Base-by-base conservation (phyloP, 2,329 filamentous ascomycete species). In the Coniochaeta ligniaria region DNA sequence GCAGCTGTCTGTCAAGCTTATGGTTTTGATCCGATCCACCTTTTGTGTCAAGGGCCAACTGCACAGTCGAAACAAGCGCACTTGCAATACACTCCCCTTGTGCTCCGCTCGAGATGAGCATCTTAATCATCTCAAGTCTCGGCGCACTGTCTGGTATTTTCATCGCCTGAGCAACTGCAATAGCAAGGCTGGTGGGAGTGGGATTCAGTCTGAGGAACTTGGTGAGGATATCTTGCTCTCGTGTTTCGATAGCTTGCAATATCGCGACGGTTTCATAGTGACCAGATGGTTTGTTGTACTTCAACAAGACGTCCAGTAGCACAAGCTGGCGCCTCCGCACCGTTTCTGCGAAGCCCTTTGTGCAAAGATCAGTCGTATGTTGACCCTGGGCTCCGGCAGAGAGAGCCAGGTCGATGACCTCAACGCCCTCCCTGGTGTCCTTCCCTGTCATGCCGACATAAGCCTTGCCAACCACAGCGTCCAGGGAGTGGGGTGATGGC, bases 381-480 rank as follows among this genome's bases (percentile, higher is more conserved):
- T 65, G 64, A 2, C 67, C 68, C 1, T 56, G 35, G 1, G 67
- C 64, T 4, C 68, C 68, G 2, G 67, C 62, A 5, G 60, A 60
- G 26, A 70, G 57, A 54, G 66, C 68, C 26, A 67, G 58, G 17
- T 67, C 64, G 22, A 70, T 61, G 5, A 70, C 63, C 20, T 66
- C 60, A 8, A 59, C 59, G 11, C 58, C 60, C 11, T 47, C 35
- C 6, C 57, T 28, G 17, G 60, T 59, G 24, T 64, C 61, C 17
- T 60, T 26, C n/a, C 60, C 43, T 7, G 50, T 55, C 36, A 69
- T 62, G 24, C 60, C 9, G 4, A 61, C 55, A 5, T 62, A 63
- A 6, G 63, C 59, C 22, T 60, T 65, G 16, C 67, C 67, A 6
- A 69, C 57, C 1, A 67, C 66, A 3, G 61, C 57, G 45, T 70